Percentiles rank a stretch among this genome's conserved stretches.
phyloP scores from a whole-genome alignment of 768 basidiomycete genomes.

The Tulasnella sp. region DNA sequence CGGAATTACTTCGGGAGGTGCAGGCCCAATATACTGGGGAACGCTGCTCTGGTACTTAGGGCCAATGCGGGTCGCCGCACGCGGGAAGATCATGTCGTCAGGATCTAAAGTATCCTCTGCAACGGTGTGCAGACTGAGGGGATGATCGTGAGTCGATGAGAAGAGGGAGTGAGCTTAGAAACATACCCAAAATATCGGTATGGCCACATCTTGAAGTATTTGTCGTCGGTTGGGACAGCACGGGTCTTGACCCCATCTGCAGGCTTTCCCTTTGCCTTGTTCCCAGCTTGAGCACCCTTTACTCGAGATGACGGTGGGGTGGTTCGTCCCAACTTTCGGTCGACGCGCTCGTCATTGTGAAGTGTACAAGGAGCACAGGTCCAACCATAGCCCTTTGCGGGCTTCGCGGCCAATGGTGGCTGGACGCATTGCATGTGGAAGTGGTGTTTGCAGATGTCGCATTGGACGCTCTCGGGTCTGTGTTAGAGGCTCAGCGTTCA shows the following conservation, averaged over 20 bases:
- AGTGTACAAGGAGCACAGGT: conserved; percentile 90
- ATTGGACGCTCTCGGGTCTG: conserved; percentile 79
- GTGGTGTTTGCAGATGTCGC: conserved; percentile 84
- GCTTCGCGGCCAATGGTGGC: conserved; percentile 83
- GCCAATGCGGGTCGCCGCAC: conserved; percentile 84
- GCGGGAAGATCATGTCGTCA: conserved; percentile 94
- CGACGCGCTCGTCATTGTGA: conserved; percentile 78
- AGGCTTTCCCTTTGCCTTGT: conserved; percentile 16
- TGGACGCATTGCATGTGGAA: conserved; percentile 95
- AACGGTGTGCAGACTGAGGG: conserved; percentile 71
- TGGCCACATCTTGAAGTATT: conserved; percentile 85
- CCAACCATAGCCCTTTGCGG: conserved; percentile 95
- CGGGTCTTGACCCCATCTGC: conserved; percentile 43
- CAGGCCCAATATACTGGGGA: conserved; percentile 35
- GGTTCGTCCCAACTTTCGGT: conserved; percentile 61
- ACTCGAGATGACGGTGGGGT: conserved; percentile 35
- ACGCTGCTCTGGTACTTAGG: conserved; percentile 70
- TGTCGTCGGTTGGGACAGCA: conserved; percentile 64
- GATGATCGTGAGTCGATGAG: neutral
- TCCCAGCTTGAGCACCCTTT: neutral
- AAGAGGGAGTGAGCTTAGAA: neutral
- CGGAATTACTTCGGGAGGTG: conserved; percentile 19
- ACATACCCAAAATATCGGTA: conserved; percentile 92
- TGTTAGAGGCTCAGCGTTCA: conserved; percentile 17
- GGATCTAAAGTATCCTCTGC: conserved; percentile 91